phyloP scores from a whole-genome alignment of 306 rosid genomes.

The Potentilla sterilis region DNA sequence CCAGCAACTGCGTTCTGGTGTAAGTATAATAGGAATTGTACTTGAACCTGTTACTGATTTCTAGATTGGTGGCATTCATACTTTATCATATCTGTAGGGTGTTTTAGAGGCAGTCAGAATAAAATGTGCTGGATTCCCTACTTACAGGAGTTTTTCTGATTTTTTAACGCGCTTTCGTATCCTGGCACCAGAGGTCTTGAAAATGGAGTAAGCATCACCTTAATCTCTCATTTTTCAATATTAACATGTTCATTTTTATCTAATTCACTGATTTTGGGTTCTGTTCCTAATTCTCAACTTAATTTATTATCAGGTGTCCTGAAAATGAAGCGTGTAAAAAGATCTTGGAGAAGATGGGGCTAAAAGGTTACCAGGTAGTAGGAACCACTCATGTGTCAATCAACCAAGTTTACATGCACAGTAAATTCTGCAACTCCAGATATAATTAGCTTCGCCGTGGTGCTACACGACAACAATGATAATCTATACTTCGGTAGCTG shows the following conservation, averaged over 20 bases:
- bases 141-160: slow-evolving; percentile 64
- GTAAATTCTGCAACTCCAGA: slow-evolving; percentile 15
- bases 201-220: slow-evolving; percentile 60
- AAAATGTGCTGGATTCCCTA: slow-evolving; percentile 93
- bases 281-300: slow-evolving; percentile 27
- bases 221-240: neutral
- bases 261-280: slow-evolving; percentile 16
- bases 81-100: slow-evolving; percentile 62
- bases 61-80: slow-evolving; percentile 28
- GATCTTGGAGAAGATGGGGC: slow-evolving; percentile 70
- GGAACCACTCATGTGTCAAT: slow-evolving; percentile 13
- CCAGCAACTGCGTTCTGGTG: slow-evolving; percentile 85
- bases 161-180: slow-evolving; percentile 59
- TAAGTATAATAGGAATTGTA: slow-evolving; percentile 46
- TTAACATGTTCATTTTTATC: slow-evolving; percentile 20
- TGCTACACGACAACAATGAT: neutral
- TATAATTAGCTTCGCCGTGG: neutral
- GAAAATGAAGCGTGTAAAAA: slow-evolving; percentile 60
- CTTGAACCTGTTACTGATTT: slow-evolving; percentile 12
- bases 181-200: slow-evolving; percentile 77
- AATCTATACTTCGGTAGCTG: neutral
- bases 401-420: slow-evolving; percentile 9
- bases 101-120: slow-evolving; percentile 94
- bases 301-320: slow-evolving; percentile 46
- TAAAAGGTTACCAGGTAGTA: slow-evolving; percentile 79